Percentiles rank a stretch among this genome's conserved stretches.
These are phyloP conservation scores for Toxicodendron radicans DNA, from an alignment of 345 rosid genomes.

Conservation along the genomic window DNA sequence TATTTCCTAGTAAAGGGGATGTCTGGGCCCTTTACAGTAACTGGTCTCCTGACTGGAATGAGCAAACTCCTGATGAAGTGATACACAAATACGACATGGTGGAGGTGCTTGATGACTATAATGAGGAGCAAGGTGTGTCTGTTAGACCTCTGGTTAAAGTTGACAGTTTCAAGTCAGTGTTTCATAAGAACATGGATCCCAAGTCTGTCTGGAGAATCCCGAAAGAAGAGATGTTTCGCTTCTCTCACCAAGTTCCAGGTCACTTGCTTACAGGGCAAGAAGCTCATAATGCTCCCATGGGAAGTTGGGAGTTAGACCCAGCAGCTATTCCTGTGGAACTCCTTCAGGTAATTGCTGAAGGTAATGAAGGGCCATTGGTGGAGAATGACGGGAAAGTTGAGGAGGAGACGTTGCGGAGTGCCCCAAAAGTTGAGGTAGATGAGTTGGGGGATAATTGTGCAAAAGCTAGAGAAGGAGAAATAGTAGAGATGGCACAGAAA, in stretches of 20 bases:
- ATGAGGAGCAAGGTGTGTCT: constrained; percentile 52
- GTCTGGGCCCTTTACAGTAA: constrained; percentile 90
- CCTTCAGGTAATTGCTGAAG: constrained; percentile 39
- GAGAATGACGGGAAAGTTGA: constrained; percentile 21
- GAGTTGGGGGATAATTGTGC: constrained; percentile 5
- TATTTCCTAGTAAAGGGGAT: constrained; percentile 76
- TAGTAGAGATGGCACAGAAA: constrained; percentile 9
- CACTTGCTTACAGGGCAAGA: constrained; percentile 76
- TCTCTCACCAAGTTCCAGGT: constrained; percentile 95
- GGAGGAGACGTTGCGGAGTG: constrained; percentile 10
- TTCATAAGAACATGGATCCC: constrained; percentile 45
- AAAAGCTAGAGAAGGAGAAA: constrained; percentile 13
- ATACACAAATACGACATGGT: constrained; percentile 84
- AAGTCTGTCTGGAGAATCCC: constrained; percentile 47
- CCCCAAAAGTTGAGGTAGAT: constrained; percentile 10
- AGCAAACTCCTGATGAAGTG: constrained; percentile 59
- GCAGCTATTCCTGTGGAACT: constrained; percentile 82
- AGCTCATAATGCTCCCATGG: constrained; percentile 60
- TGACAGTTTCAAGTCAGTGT: constrained; percentile 68
- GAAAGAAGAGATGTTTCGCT: constrained; percentile 77
- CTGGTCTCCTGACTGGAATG: constrained; percentile 88
- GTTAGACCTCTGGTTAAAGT: constrained; percentile 73
- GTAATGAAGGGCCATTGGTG: constrained; percentile 13
- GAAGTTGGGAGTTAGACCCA: constrained; percentile 85
- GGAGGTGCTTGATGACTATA: constrained; percentile 78